These are phyloP conservation scores for Zopfochytrium polystomum DNA, from an alignment of 371 early-diverging fungal genomes.

Conservation along the genomic window DNA sequence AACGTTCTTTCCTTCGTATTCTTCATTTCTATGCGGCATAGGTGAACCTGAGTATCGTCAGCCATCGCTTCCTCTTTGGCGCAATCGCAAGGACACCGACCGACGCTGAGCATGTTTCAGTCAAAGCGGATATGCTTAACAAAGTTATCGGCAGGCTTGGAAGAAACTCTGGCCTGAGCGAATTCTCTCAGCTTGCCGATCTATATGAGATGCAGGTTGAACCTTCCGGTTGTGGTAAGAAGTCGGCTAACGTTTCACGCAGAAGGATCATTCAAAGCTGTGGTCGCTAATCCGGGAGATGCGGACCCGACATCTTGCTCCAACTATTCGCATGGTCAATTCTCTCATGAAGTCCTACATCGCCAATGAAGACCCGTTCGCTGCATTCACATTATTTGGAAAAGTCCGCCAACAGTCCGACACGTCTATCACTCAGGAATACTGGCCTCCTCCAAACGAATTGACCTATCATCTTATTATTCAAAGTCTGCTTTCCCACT, in stretches of 20 bases:
- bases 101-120: not conserved
- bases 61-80: slow-evolving; percentile 19
- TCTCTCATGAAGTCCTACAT: not conserved
- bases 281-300: not conserved
- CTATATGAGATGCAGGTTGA: not conserved
- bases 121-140: slow-evolving; percentile 5
- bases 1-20: not conserved
- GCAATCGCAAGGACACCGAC: slow-evolving; percentile 6
- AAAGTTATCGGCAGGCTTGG: slow-evolving; percentile 9
- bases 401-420: not conserved
- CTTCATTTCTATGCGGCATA: not conserved
- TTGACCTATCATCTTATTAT: too few relatives aligned
- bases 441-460: too few relatives aligned
- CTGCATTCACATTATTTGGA: not conserved
- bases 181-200: not conserved
- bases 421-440: too few relatives aligned
- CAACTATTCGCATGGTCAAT: not conserved
- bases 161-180: not conserved
- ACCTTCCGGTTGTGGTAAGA: slow-evolving; percentile 2
- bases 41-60: slow-evolving; percentile 7
- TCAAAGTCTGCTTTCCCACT: too few relatives aligned
- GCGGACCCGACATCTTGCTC: not conserved
- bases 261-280: too few relatives aligned
- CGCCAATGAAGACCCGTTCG: not conserved
- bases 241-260: too few relatives aligned